Base-by-base conservation (phyloP, 805 yeast species). In the Clavispora carvajalis region DNA sequence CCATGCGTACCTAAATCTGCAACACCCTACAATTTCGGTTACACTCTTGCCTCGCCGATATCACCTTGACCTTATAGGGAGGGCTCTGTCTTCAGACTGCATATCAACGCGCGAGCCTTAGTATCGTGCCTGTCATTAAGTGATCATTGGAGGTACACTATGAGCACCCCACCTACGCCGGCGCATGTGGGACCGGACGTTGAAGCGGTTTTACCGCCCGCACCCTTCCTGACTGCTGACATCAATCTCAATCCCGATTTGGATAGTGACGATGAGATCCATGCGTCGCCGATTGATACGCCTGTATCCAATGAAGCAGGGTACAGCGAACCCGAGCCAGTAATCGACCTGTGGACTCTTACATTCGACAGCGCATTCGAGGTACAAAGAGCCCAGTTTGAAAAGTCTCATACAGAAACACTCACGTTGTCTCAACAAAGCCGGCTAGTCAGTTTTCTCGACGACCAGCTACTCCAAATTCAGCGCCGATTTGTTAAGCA, bases 361-460 rank as follows among this genome's bases (percentile, higher is more conserved):
- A 45, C 51, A 4, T 67, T 67, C 46, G 69, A 65, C 21, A 55
- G 54, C 13, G 63, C 54, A 3, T 59, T 46, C 34, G 51, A 45
- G 16, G 30, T 39, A 13, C 40, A 54, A 6, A 35, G 34, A 28
- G 4, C 37, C 9, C 43, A 49, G 28, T 51, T 60, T 36, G 25
- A 37, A 11, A 45, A 41, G 22, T 35, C 17, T 13, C 2, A 19
- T 7, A 11, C 31, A n/a, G 36, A 46, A 22, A 34, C 22, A 8
- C 43, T 55, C 9, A 34, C 56, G 9, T 40, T 42, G 12, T 16
- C 45, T 2, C 89, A 83, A 50, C 84, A 81, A 53, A 73, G 79
- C 33, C 71, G 73, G 47, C 65, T 40, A 65, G 63, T 49, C 29
- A 43, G 38, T 15, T 48, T 43, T 28, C 19, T 45, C 7, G 55